Percentiles rank a stretch among this genome's conserved stretches.
Evolutionary conservation across 2,329 filamentous ascomycete species (phyloP).

Genomic region (Fusarium sacchari): DNA sequence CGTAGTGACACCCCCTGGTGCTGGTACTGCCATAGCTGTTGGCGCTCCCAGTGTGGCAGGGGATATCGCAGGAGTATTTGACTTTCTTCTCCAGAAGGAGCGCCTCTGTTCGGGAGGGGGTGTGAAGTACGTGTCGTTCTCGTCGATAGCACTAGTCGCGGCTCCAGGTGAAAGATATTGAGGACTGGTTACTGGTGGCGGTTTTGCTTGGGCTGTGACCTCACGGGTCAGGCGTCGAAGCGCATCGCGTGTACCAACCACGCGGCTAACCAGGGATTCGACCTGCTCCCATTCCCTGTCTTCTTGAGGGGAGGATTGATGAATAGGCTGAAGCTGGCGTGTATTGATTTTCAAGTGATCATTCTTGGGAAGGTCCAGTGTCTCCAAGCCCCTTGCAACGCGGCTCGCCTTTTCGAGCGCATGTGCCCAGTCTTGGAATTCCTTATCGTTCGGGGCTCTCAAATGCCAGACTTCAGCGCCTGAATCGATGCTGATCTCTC

Average conservation of each 20-base stretch:
- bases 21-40: conserved; percentile 54
- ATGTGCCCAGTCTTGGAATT: conserved; percentile 88
- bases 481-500: conserved; percentile 96
- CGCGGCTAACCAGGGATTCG: conserved; percentile 83
- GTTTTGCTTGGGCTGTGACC: conserved; percentile 66
- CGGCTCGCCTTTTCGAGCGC: conserved; percentile 86
- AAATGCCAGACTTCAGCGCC: conserved; percentile 98
- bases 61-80: conserved; percentile 63
- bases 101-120: conserved; percentile 58
- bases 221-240: conserved; percentile 87
- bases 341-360: conserved; percentile 44
- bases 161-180: conserved; percentile 55
- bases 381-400: conserved; percentile 65
- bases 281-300: conserved; percentile 88
- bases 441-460: conserved; percentile 80
- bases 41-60: conserved; percentile 54
- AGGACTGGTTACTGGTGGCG: conserved; percentile 36
- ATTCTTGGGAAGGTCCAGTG: conserved; percentile 40
- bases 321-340: conserved; percentile 40
- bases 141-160: conserved; percentile 57
- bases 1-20: conserved; percentile 50
- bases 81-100: conserved; percentile 93
- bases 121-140: conserved; percentile 67
- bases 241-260: conserved; percentile 89
- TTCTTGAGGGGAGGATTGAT: conserved; percentile 62